Base-by-base conservation (phyloP, 1,139 yeast genomes). In the Candida gigantensis region DNA sequence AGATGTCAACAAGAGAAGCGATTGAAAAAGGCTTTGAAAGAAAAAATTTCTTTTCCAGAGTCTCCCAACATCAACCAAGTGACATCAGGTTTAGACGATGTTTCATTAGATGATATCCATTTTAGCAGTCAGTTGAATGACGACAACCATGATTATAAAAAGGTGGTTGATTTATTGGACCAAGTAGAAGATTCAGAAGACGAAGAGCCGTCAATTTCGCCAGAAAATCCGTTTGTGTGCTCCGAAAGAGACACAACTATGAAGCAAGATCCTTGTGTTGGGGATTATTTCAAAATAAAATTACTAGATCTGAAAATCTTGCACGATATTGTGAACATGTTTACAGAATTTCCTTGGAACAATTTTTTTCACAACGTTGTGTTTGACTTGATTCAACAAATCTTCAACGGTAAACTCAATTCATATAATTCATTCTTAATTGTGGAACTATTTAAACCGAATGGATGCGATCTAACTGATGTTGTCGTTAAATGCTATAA, bases 361-460 rank as follows among this genome's bases (percentile, higher is more conserved):
- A 72, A 72, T 39, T 71, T 72, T 48, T 72, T 70, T 52, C 77
- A 72, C 46, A 72, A 72, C 46, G 77, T 72, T 15, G 75, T 72
- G 5, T 72, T 72, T 55, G 77, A 72, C 47, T 54, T 72, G 40
- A 59, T 71, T 15, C 77, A 72, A 45, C 77, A 71, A 43, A 67
- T 71, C 6, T 71, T 72, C 47, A 71, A 71, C 49, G 77, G 76
- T 3, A 72, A 72, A 42, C 57, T 72, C 39, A 70, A 70, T 42
- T 69, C 75, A 3, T 72, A 69, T 47, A 72, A 72, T 42, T 70
- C 76, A 1, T 72, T 71, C 38, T 57, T 72, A 40, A 71, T 72
- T 32, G 72, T 70, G 24, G 74, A 70, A 34, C 50, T 72, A 24
- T 71, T 72, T 40, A 55, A 55, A 31, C 41, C 49, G 2, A 57